phyloP scores from a whole-genome alignment of 345 rosid genomes.

The Lumnitzera racemosa region DNA sequence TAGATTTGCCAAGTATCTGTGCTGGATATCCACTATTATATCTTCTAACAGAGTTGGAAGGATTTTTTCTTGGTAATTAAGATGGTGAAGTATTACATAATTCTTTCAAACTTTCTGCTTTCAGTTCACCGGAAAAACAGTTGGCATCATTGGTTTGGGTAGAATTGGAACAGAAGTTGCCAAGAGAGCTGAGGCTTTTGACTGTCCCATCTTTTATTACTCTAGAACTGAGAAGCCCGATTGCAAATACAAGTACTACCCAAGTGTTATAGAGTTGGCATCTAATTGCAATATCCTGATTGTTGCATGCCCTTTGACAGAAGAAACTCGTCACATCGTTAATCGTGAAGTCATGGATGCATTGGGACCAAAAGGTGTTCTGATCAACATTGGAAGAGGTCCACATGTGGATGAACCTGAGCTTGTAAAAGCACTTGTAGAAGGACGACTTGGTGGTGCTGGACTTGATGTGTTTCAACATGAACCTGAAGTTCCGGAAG shows the following conservation, averaged over 20 bases:
- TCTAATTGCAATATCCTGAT: constrained; percentile 29
- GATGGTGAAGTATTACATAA: no score
- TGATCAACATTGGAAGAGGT: constrained; percentile 38
- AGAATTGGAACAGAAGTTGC: constrained; percentile 38
- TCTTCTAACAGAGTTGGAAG: no score
- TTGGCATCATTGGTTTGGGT: constrained; percentile 44
- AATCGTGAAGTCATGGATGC: constrained; percentile 33
- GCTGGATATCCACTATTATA: no score
- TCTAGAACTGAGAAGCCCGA: constrained; percentile 26
- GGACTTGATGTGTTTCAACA: constrained; percentile 34
- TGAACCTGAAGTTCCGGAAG: constrained; percentile 34
- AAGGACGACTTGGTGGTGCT: constrained; percentile 37
- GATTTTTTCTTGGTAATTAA: neutral
- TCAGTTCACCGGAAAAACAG: constrained; percentile 38
- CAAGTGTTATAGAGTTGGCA: constrained; percentile 26
- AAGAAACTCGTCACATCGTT: constrained; percentile 29
- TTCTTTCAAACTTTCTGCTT: neutral
- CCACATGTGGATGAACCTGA: constrained; percentile 35
- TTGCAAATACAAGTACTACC: constrained; percentile 25
- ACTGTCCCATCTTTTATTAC: constrained; percentile 33
- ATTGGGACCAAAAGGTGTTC: constrained; percentile 38
- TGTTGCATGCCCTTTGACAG: constrained; percentile 32
- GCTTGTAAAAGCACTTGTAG: constrained; percentile 35
- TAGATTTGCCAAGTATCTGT: no score
- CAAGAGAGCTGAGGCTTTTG: constrained; percentile 39